Conservation (phyloP, 805 yeast species). For the Suhomyces sp. region DNA sequence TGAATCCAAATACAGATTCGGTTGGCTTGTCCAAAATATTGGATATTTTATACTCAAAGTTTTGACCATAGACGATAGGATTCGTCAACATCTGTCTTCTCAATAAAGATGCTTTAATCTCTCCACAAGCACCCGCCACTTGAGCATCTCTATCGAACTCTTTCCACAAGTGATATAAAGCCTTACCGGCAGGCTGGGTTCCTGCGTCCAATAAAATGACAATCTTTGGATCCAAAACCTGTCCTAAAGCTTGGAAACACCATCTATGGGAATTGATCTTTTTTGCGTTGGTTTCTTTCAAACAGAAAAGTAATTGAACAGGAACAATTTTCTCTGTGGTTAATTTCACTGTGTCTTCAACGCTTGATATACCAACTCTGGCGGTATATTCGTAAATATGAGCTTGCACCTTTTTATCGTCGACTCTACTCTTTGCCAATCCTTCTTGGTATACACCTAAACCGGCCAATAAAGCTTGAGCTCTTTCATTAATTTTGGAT, state of each 20-base stretch:
- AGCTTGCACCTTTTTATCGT: slow-evolving; percentile 59
- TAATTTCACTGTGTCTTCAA: slow-evolving; percentile 52
- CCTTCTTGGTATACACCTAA: slow-evolving; percentile 68
- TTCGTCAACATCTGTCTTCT: slow-evolving; percentile 48
- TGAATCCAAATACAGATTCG: slow-evolving; percentile 62
- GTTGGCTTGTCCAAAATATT: slow-evolving; percentile 66
- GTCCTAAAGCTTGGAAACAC: slow-evolving; percentile 65
- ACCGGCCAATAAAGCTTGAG: slow-evolving; percentile 61
- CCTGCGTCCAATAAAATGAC: slow-evolving; percentile 62
- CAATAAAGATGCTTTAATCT: slow-evolving; percentile 56
- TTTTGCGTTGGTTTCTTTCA: slow-evolving; percentile 61
- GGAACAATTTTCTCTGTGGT: slow-evolving; percentile 57
- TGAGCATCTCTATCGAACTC: slow-evolving; percentile 56
- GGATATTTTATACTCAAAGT: slow-evolving; percentile 65
- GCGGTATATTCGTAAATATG: slow-evolving; percentile 69
- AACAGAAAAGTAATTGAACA: slow-evolving; percentile 57
- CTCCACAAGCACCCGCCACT: slow-evolving; percentile 75
- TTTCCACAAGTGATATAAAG: slow-evolving; percentile 59
- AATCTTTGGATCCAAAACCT: slow-evolving; percentile 54
- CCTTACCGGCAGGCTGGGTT: slow-evolving; percentile 57
- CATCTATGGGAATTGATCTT: slow-evolving; percentile 67
- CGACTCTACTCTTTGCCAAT: slow-evolving; percentile 56
- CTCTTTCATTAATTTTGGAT: slow-evolving; percentile 60
- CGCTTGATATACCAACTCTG: slow-evolving; percentile 46
- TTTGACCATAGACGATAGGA: slow-evolving; percentile 64